A percentile compares a stretch with the other conserved stretches of the same genome.
phyloP scores from a whole-genome alignment of 2,329 filamentous ascomycete species.

The Lecanicillium sp. region DNA sequence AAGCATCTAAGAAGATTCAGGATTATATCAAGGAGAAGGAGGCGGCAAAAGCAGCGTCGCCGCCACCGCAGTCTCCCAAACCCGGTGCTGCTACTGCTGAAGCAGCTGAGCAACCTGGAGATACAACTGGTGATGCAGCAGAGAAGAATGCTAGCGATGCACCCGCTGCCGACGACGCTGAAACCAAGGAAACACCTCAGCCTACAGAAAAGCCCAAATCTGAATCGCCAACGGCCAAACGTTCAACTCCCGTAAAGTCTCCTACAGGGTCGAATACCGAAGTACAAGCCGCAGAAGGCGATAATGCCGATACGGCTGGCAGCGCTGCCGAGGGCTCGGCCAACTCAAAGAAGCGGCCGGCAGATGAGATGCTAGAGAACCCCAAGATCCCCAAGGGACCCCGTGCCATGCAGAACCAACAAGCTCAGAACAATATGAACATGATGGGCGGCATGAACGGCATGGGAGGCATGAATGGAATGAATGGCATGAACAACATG shows the following conservation, averaged over 20 bases:
- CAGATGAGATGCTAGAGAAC: slow-evolving; percentile 62
- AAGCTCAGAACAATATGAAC: slow-evolving; percentile 34
- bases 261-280: slow-evolving; percentile 21
- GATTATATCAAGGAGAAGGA: slow-evolving; percentile 57
- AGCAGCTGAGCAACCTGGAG: slow-evolving; percentile 28
- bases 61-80: slow-evolving; percentile 22
- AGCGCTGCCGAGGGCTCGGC: slow-evolving; percentile 15
- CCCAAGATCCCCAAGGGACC: slow-evolving; percentile 57
- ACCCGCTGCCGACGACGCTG: background rate
- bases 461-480: slow-evolving; percentile 19
- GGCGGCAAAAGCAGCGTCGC: slow-evolving; percentile 31
- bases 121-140: slow-evolving; percentile 5
- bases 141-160: background rate
- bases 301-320: slow-evolving; percentile 19
- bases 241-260: slow-evolving; percentile 8
- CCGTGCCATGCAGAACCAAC: slow-evolving; percentile 54
- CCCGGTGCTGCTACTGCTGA: slow-evolving; percentile 27
- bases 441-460: slow-evolving; percentile 37
- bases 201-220: slow-evolving; percentile 22
- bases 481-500: slow-evolving; percentile 23
- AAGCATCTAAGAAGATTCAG: slow-evolving; percentile 69
- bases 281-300: slow-evolving; percentile 23
- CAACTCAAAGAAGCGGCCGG: slow-evolving; percentile 69
- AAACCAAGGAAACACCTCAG: background rate
- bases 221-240: slow-evolving; percentile 22